Evolutionary conservation across 1,139 yeast genomes (phyloP), one percentile per base, ranked within the genome.

Genomic region (Hemisphaericaspora xylanilytica): DNA sequence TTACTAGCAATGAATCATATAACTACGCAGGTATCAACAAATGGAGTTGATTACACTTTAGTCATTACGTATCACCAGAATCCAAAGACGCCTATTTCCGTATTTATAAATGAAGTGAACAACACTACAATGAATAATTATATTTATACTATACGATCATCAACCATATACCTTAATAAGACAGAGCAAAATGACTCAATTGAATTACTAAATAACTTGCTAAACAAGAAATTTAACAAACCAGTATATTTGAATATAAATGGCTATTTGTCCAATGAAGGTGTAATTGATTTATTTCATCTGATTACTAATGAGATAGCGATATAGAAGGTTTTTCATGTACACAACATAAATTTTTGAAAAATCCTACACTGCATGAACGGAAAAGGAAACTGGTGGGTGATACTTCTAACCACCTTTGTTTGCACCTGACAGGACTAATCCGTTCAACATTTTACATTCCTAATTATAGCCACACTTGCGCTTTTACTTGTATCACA

Each of bases 171-270:
- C 17, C 37, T 47, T 18, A 30, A 36, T 15, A 36, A 24, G 9
- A 41, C 40, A 11, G 35, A 32, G 4, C 42, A 42, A 33, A 34
- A 39, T 15, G 47, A 47, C 20, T 36, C 40, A 21, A 40, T 41
- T 9, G 44, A 43, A 32, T 44, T 36, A 37, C 40, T 52, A 28
- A 44, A 46, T 27, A 42, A 41, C 28, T 31, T 52, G 16, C 35
- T 53, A 16, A 46, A 39, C 12, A 52, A 50, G 30, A 52, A 49
- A 38, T 46, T 40, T 17, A 25, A 44, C 3, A 39, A 41, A 10
- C 59, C 59, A 3, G 32, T 46, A 2, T 52, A 52, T 32, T 44
- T 52, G 32, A 47, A 45, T 29, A 35, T 53, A 2, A 50, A 43
- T 40, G 54, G 54, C 2, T 24, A 12, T 3, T 20, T 36, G 10